These are phyloP conservation scores for Myxozyma nipponensis DNA, from an alignment of 805 yeast species.

Conservation along the genomic window DNA sequence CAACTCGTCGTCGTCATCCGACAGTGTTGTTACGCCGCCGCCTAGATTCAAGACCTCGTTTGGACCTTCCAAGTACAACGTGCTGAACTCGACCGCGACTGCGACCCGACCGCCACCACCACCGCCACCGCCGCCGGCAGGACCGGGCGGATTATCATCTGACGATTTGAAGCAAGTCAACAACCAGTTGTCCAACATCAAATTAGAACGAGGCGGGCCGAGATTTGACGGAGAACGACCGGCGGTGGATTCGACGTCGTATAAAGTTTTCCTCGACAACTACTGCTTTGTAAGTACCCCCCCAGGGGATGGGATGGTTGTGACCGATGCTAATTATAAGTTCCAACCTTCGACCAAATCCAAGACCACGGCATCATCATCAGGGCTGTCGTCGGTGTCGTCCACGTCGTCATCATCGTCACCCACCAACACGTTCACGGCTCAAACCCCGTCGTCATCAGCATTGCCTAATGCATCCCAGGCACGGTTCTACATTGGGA, in stretches of 20 bases:
- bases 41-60: not conserved
- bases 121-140: not conserved
- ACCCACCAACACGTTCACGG: not conserved
- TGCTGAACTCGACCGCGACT: not conserved
- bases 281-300: constrained; percentile 37
- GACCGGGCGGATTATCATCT: constrained; percentile 18
- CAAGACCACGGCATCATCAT: constrained; percentile 2
- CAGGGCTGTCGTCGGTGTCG: not conserved
- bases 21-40: constrained; percentile 1
- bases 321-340: constrained; percentile 1
- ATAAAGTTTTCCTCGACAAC: constrained; percentile 39
- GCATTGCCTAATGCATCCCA: not conserved
- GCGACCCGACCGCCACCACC: not conserved
- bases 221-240: constrained; percentile 23
- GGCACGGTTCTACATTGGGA: not conserved
- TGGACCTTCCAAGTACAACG: not conserved
- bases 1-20: constrained; percentile 10
- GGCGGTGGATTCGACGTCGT: constrained; percentile 37
- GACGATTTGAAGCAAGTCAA: constrained; percentile 26
- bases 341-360: not conserved
- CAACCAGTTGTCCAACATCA: constrained; percentile 18
- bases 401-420: not conserved
- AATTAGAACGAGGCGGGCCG: constrained; percentile 7
- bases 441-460: too few relatives aligned
- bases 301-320: not conserved